These are phyloP conservation scores for Acmispon strigosus DNA, from an alignment of 306 rosid species.

Conservation along the genomic window DNA sequence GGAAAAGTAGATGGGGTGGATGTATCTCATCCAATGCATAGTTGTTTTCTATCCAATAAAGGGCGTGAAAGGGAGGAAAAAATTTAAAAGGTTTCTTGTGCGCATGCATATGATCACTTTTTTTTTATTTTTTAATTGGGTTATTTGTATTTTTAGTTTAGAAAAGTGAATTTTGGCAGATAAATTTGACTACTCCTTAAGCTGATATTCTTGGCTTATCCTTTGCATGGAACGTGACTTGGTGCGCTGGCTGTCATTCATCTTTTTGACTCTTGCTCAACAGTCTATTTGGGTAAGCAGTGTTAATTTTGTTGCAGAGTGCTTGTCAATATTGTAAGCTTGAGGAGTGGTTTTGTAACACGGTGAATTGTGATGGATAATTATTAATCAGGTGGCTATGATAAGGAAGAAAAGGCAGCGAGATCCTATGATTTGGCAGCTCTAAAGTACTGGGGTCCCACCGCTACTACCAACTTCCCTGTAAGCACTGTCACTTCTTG, in stretches of 20 bases:
- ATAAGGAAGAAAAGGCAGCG: slow-evolving; percentile 98
- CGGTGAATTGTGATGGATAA: not conserved
- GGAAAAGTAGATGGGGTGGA: slow-evolving; percentile 16
- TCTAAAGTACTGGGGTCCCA: slow-evolving; percentile 91
- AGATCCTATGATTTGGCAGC: slow-evolving; percentile 98
- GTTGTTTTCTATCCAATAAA: slow-evolving; percentile 19
- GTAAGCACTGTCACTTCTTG: slow-evolving; percentile 33
- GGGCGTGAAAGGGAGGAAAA: slow-evolving; percentile 2
- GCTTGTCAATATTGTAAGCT: not conserved
- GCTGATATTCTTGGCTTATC: slow-evolving; percentile 32
- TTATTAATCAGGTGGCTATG: slow-evolving; percentile 77
- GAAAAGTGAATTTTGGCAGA: slow-evolving; percentile 24
- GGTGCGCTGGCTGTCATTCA: slow-evolving; percentile 34
- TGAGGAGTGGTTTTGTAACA: not conserved
- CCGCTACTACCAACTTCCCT: slow-evolving; percentile 93
- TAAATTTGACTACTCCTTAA: slow-evolving; percentile 36
- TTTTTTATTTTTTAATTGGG: not conserved
- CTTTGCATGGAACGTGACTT: slow-evolving; percentile 59
- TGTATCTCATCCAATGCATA: slow-evolving; percentile 23
- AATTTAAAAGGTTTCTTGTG: slow-evolving; percentile 7
- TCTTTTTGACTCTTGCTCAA: slow-evolving; percentile 18
- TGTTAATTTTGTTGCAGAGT: not conserved
- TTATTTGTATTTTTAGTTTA: not conserved
- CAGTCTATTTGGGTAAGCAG: slow-evolving; percentile 91
- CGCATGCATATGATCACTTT: slow-evolving; percentile 30